Evolutionary conservation across 2,329 filamentous ascomycete genomes (phyloP).

Genomic region (Taxawa tesnikishii): DNA sequence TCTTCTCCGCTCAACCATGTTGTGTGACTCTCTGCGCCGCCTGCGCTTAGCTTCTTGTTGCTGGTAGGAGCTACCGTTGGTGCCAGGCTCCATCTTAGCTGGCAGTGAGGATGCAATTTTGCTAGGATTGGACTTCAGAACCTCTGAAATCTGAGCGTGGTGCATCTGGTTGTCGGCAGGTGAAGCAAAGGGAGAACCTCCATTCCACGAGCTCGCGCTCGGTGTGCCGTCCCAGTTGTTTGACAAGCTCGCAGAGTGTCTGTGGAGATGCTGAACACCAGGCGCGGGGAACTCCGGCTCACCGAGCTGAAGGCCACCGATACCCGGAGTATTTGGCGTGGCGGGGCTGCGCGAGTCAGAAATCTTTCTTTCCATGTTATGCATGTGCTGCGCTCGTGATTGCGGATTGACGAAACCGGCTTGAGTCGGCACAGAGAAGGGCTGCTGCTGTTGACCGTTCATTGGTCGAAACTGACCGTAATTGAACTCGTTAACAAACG

Average conservation of each 20-base stretch:
- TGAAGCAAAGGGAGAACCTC: constrained; percentile 76
- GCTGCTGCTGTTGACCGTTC: constrained; percentile 42
- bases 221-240: constrained; percentile 84
- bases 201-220: constrained; percentile 61
- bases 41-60: constrained; percentile 91
- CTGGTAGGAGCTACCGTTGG: constrained; percentile 36
- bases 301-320: constrained; percentile 59
- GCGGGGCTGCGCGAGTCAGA: constrained; percentile 69
- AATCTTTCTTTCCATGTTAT: constrained; percentile 42
- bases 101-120: constrained; percentile 55
- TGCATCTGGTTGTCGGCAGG: constrained; percentile 57
- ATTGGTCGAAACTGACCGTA: constrained; percentile 61
- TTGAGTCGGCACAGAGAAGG: constrained; percentile 24
- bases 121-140: constrained; percentile 63
- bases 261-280: constrained; percentile 20
- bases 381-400: constrained; percentile 22
- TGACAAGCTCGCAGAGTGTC: constrained; percentile 62
- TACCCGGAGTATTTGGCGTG: constrained; percentile 72
- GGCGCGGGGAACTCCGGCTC: constrained; percentile 38
- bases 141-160: constrained; percentile 72
- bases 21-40: constrained; percentile 85
- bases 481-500: constrained; percentile 66
- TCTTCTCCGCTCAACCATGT: constrained; percentile 85
- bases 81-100: constrained; percentile 54
- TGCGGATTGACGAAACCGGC: constrained; percentile 14